These are phyloP conservation scores for Kodamaea derodonti DNA, from an alignment of 1,139 yeast genomes.

Conservation along the genomic window DNA sequence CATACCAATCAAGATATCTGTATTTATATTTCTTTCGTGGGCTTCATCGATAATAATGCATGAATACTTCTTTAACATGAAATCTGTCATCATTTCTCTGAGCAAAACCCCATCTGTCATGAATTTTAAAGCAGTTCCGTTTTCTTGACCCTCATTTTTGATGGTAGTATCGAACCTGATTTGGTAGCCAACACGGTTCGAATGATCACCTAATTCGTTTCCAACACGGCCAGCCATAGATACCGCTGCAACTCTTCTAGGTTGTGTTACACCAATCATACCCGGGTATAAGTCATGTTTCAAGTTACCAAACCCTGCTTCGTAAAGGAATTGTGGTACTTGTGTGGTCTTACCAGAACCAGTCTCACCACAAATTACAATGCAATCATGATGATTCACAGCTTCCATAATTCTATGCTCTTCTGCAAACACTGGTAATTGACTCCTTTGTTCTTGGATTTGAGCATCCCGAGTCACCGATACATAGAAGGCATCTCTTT, in stretches of 20 bases:
- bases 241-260: conserved; percentile 97
- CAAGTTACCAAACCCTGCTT: conserved; percentile 77
- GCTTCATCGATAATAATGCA: conserved; percentile 93
- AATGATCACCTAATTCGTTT: conserved; percentile 77
- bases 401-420: conserved; percentile 97
- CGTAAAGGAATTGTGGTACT: conserved; percentile 75
- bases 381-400: conserved; percentile 84
- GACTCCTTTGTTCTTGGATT: conserved; percentile 62
- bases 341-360: conserved; percentile 85
- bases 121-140: conserved; percentile 77
- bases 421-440: conserved; percentile 85
- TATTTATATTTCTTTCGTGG: conserved; percentile 92
- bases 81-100: conserved; percentile 89
- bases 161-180: conserved; percentile 83
- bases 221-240: conserved; percentile 93
- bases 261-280: conserved; percentile 94
- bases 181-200: conserved; percentile 79
- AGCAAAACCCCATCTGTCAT: conserved; percentile 98
- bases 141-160: conserved; percentile 43
- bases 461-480: conserved; percentile 60
- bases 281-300: conserved; percentile 69
- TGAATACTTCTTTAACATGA: conserved; percentile 75
- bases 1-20: conserved; percentile 94
- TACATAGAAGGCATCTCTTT: conserved; percentile 66
- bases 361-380: conserved; percentile 89